Base-by-base conservation (phyloP, 2,329 filamentous ascomycete genomes). In the Ophiosphaerella herpotricha region DNA sequence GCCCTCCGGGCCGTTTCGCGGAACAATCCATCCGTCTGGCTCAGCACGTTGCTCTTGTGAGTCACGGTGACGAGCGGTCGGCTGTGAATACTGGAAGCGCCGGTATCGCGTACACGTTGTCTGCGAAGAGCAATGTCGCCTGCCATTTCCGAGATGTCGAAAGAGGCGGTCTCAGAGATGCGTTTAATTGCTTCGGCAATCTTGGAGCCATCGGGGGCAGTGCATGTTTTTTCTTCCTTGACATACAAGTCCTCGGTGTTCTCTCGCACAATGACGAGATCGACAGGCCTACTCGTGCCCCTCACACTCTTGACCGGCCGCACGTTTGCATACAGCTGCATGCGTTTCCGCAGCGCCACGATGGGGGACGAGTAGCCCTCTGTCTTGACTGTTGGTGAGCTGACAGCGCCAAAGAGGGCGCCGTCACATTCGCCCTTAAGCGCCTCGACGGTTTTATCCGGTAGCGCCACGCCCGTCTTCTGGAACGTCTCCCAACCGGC, bases 221-320 rank as follows among this genome's bases (percentile, higher is more conserved):
- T 84, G 72, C 85, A 87, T 18, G 91, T 97, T 74, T 82, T 87
- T 80, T 99, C 94, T 75, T 97, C 89, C 80, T 97, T 97, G 66
- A 99, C 93, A 77, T 96, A 96, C 35, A 99, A 83, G 74, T 99
- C 94, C 79, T 99, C 94, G 29, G 94, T 99, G 81, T 99, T 99
- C 78, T 99, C 94, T 60, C 94, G 90, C 47, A 97, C 94, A 67
- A 97, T 99, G 68, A 99, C 94, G 74, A 99, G 88, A 78, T 99
- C 94, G 69, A 97, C 91, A 57, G 89, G 88, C 42, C 72, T 72
- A 8, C 75, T 73, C 46, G 84, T 82, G 31, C 85, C 88, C 55
- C 80, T 70, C 57, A 90, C 85, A 39, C 88, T 89, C 81, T 97
- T 97, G 74, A 97, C 94, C 46, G 93, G 93, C 33, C 94, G 89